Percentiles rank a stretch among this genome's conserved stretches.
These are phyloP conservation scores for Hygrocybe coccinea DNA, from an alignment of 768 basidiomycete genomes.

Conservation along the genomic window DNA sequence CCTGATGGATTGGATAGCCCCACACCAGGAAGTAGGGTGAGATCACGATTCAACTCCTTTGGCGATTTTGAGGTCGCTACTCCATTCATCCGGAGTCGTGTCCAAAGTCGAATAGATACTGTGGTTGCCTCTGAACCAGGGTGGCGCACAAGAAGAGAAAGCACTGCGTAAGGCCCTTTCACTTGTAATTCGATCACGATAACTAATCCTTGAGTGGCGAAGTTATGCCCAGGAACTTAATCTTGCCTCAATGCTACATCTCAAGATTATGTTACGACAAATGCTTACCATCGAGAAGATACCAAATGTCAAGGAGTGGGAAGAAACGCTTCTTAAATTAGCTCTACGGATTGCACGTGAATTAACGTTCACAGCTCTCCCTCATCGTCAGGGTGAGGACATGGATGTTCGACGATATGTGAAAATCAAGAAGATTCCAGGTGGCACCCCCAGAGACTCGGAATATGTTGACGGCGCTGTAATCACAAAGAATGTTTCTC, in stretches of 20 bases:
- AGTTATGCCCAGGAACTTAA: constrained; percentile 85
- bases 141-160: constrained; percentile 85
- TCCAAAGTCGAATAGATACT: constrained; percentile 69
- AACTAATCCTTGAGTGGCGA: constrained; percentile 5
- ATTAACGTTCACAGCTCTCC: constrained; percentile 65
- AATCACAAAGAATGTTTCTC: constrained; percentile 96
- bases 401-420: constrained; percentile 95
- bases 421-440: constrained; percentile 98
- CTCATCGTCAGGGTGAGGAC: constrained; percentile 79
- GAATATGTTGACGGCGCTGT: constrained; percentile 97
- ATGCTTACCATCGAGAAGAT: constrained; percentile 80
- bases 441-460: constrained; percentile 85
- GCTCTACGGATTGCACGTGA: constrained; percentile 84
- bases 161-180: constrained; percentile 66
- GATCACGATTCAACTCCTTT: constrained; percentile 66
- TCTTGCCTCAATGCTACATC: constrained; percentile 79
- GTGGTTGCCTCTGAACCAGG: constrained; percentile 56
- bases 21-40: constrained; percentile 41
- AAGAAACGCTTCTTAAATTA: constrained; percentile 72
- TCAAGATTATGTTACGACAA: constrained; percentile 87
- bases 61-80: constrained; percentile 68
- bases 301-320: constrained; percentile 84
- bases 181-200: constrained; percentile 6
- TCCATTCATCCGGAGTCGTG: constrained; percentile 81
- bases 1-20: constrained; percentile 66